Percentiles rank a stretch among this genome's conserved stretches.
phyloP scores from a whole-genome alignment of 176 grass and related monocot species.

The Raddia guianensis region DNA sequence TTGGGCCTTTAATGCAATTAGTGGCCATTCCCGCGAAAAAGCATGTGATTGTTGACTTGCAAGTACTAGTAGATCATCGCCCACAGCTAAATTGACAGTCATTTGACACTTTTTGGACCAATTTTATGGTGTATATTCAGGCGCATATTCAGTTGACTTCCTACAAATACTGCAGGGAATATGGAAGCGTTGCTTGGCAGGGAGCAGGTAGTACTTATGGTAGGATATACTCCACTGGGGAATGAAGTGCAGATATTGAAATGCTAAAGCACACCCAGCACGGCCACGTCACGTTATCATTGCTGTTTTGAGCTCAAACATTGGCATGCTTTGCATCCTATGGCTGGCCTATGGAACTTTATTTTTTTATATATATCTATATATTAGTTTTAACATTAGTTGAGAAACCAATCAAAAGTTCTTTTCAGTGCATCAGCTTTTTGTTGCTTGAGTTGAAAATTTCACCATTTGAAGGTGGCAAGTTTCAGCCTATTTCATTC shows the following conservation, averaged over 20 bases:
- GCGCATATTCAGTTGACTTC: background rate
- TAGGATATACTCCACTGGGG: no score
- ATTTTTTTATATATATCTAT: no score
- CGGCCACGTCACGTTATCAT: background rate
- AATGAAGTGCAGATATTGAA: background rate
- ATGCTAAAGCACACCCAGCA: background rate
- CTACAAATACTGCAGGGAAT: background rate
- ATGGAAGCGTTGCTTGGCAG: background rate
- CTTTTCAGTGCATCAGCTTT: background rate
- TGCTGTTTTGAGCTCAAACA: no score
- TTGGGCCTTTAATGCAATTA: background rate
- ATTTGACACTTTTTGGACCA: background rate
- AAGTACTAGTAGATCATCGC: background rate
- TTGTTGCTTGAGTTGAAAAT: constrained; percentile 24
- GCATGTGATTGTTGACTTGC: background rate
- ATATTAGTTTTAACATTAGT: background rate
- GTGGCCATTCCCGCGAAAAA: background rate
- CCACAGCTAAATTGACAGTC: background rate
- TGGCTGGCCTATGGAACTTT: background rate
- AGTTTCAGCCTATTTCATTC: background rate
- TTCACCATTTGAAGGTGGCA: background rate
- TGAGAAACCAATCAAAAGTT: background rate
- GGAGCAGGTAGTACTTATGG: background rate
- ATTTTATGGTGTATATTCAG: background rate
- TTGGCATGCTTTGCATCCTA: background rate